Evolutionary conservation across 2,329 filamentous ascomycete genomes (phyloP).

Genomic region (Aureobasidium vineae): DNA sequence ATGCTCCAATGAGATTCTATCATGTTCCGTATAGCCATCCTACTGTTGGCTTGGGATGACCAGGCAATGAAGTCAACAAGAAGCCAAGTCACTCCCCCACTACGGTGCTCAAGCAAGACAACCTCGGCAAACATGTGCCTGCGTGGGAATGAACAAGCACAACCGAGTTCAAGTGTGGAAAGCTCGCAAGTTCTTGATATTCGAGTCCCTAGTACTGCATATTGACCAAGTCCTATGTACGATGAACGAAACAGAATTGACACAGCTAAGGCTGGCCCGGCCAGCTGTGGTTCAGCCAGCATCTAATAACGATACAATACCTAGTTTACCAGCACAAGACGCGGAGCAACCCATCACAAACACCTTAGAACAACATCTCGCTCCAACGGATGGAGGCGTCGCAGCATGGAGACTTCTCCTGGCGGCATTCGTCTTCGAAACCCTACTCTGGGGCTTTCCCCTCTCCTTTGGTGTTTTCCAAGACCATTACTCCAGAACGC

Average conservation of each 20-base stretch:
- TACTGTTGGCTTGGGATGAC: neutral
- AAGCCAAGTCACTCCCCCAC: too few species aligned
- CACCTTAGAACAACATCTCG: neutral
- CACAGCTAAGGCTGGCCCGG: neutral
- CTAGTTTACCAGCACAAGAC: neutral
- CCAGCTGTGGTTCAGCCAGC: neutral
- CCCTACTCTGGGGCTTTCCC: slow-evolving; percentile 61
- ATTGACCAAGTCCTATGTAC: neutral
- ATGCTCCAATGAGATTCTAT: too few species aligned
- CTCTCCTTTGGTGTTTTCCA: slow-evolving; percentile 70
- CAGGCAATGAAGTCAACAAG: too few species aligned
- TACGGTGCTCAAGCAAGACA: too few species aligned
- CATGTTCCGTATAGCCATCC: too few species aligned
- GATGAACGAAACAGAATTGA: neutral
- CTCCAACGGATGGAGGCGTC: slow-evolving; percentile 29
- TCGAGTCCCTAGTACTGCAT: neutral
- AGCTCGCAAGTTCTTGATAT: neutral
- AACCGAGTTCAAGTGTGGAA: too few species aligned
- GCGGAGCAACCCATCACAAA: neutral
- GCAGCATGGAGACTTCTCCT: slow-evolving; percentile 33
- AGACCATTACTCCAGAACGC: slow-evolving; percentile 62
- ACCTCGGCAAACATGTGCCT: too few species aligned
- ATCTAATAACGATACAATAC: neutral
- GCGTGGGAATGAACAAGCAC: too few species aligned
- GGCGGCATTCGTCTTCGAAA: slow-evolving; percentile 51